These are phyloP conservation scores for Phialophora macrospora DNA, from an alignment of 2,329 filamentous ascomycete genomes.

Conservation along the genomic window DNA sequence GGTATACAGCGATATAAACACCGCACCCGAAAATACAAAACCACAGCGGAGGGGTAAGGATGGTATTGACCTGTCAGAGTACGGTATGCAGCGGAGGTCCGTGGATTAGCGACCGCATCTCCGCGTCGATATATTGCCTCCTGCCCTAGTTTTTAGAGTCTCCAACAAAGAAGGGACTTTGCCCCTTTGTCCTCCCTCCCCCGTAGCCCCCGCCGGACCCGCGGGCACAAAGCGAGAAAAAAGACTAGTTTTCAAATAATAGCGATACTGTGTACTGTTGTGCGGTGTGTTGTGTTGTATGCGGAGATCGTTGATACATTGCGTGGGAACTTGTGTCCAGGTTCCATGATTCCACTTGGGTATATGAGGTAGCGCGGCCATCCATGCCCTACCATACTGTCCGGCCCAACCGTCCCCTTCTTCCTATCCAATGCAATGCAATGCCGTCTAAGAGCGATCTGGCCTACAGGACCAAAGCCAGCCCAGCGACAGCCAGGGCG, in stretches of 20 bases:
- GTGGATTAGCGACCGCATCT: neutral
- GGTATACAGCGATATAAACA: neutral
- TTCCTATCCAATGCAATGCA: neutral
- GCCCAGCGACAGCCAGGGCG: slow-evolving; percentile 33
- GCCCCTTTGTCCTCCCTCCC: neutral
- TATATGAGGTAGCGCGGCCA: neutral
- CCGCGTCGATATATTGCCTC: neutral
- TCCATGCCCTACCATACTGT: neutral
- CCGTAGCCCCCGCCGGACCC: no score
- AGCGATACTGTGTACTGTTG: neutral
- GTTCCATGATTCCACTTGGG: neutral
- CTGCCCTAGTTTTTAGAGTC: neutral
- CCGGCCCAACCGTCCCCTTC: neutral
- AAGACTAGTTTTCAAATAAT: neutral
- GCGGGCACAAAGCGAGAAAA: neutral
- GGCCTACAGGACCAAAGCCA: slow-evolving; percentile 33
- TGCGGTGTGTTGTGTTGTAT: neutral
- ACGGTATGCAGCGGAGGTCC: neutral
- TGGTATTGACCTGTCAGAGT: neutral
- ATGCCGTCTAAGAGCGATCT: neutral
- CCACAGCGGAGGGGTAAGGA: neutral
- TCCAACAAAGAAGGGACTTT: neutral
- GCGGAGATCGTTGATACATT: neutral
- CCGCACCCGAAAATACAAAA: no score
- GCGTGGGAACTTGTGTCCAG: neutral